Evolutionary conservation across 1,139 yeast species (phyloP).

Genomic region (Taphrina confusa): DNA sequence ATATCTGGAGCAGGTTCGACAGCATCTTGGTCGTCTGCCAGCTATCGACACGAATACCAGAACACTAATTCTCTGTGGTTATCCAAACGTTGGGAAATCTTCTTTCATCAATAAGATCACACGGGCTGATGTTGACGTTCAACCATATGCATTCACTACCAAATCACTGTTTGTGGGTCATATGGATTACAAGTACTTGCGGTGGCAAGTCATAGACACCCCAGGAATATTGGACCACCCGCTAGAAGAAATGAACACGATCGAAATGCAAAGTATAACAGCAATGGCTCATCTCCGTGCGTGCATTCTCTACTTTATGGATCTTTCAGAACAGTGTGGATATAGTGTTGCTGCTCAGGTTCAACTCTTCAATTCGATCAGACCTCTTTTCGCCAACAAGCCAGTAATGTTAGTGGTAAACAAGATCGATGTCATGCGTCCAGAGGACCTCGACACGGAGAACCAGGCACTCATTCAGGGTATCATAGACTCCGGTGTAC

Average conservation of each 20-base stretch:
- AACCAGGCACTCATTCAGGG: constrained; percentile 71
- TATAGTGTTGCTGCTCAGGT: constrained; percentile 97
- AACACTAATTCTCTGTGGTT: constrained; percentile 94
- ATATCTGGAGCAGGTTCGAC: constrained; percentile 97
- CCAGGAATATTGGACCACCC: constrained; percentile 99
- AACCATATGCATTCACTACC: constrained; percentile 98
- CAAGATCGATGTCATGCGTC: constrained; percentile 84
- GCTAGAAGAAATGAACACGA: constrained; percentile 98
- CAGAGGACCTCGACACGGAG: constrained; percentile 78
- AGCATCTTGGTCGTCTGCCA: constrained; percentile 97
- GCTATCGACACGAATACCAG: constrained; percentile 98
- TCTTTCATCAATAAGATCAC: constrained; percentile 90
- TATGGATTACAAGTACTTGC: constrained; percentile 92
- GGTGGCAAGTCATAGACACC: constrained; percentile 98
- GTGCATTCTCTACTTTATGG: constrained; percentile 96
- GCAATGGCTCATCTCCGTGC: constrained; percentile 98
- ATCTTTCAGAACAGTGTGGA: constrained; percentile 97
- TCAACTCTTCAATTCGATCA: constrained; percentile 91
- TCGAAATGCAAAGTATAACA: constrained; percentile 98
- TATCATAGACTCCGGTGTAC: constrained; percentile 58
- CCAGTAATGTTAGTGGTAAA: constrained; percentile 93
- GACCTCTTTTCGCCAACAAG: constrained; percentile 95
- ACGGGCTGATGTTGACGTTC: constrained; percentile 97
- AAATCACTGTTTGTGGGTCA: constrained; percentile 94
- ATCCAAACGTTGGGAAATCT: constrained; percentile 98